phyloP scores from a whole-genome alignment of 2,329 filamentous ascomycete genomes.

The Fusarium chuoi region DNA sequence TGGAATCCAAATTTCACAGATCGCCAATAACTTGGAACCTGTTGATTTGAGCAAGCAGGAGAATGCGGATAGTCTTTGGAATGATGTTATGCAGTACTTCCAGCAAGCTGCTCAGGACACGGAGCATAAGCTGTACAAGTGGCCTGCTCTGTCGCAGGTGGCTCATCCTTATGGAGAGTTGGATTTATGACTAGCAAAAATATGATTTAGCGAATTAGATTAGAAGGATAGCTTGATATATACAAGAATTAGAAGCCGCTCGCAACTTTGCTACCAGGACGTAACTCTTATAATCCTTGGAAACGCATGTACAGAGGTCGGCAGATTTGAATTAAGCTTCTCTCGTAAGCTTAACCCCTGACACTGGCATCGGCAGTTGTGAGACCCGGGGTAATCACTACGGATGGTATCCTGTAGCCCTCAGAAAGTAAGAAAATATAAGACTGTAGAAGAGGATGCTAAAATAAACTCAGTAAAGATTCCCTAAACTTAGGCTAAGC shows the following conservation, averaged over 20 bases:
- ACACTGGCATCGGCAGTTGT: not conserved
- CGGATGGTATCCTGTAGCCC: not conserved
- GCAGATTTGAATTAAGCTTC: conserved; percentile 12
- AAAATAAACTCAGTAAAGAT: not conserved
- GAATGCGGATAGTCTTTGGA: conserved; percentile 21
- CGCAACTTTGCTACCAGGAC: not conserved
- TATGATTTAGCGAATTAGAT: not conserved
- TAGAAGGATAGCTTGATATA: not conserved
- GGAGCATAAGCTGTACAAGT: conserved; percentile 9
- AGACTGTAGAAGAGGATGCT: rapidly evolving
- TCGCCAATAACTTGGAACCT: conserved; percentile 15
- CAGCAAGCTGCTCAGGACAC: conserved; percentile 4
- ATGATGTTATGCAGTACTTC: conserved; percentile 9
- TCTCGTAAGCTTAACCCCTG: conserved; percentile 13
- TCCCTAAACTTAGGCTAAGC: not conserved
- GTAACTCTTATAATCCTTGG: no score
- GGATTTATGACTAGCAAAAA: not conserved
- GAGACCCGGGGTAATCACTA: not conserved
- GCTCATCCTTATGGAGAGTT: conserved; percentile 6
- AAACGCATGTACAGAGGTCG: not conserved
- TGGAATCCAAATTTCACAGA: conserved; percentile 20
- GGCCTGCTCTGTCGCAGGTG: conserved; percentile 15
- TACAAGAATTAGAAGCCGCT: not conserved
- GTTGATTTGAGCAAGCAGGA: conserved; percentile 23
- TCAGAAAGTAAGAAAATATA: not conserved